Conservation (phyloP, 106 monocot species). For the Posidonia australis region DNA sequence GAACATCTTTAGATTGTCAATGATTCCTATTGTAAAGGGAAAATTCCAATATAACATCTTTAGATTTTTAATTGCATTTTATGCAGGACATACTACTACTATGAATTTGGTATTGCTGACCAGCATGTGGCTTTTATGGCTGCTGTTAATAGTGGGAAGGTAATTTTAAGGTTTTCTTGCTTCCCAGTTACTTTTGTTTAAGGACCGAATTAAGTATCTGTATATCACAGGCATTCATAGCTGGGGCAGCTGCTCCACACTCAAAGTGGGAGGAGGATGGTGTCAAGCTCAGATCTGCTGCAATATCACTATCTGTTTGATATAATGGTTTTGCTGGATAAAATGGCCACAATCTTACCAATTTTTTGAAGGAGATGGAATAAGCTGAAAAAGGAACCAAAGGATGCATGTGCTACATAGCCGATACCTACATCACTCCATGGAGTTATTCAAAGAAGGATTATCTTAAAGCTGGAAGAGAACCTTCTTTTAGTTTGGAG, state of each 20-base stretch:
- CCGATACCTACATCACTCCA: too few relatives aligned
- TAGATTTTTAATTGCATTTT: background rate
- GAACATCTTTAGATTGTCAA: background rate
- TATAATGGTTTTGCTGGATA: too few relatives aligned
- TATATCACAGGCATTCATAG: slow-evolving; percentile 54
- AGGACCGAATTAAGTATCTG: background rate
- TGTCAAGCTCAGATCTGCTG: slow-evolving; percentile 74
- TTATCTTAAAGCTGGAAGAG: too few relatives aligned
- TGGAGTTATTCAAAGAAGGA: too few relatives aligned
- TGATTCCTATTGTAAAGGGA: background rate
- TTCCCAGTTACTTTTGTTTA: background rate
- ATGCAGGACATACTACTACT: slow-evolving; percentile 87
- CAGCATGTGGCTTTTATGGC: slow-evolving; percentile 78
- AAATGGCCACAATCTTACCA: too few relatives aligned
- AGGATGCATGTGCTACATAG: too few relatives aligned
- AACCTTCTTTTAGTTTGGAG: too few relatives aligned
- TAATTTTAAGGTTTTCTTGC: background rate
- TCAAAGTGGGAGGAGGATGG: slow-evolving; percentile 87
- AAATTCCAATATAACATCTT: background rate
- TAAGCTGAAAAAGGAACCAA: too few relatives aligned
- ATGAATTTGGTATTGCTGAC: slow-evolving; percentile 65
- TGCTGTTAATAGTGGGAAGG: slow-evolving; percentile 80
- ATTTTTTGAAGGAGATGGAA: too few relatives aligned
- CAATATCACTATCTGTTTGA: slow-evolving; percentile 68
- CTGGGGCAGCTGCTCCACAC: slow-evolving; percentile 70